Evolutionary conservation across 2,329 filamentous ascomycete genomes (phyloP).

Genomic region (Paecilomyces formosus): DNA sequence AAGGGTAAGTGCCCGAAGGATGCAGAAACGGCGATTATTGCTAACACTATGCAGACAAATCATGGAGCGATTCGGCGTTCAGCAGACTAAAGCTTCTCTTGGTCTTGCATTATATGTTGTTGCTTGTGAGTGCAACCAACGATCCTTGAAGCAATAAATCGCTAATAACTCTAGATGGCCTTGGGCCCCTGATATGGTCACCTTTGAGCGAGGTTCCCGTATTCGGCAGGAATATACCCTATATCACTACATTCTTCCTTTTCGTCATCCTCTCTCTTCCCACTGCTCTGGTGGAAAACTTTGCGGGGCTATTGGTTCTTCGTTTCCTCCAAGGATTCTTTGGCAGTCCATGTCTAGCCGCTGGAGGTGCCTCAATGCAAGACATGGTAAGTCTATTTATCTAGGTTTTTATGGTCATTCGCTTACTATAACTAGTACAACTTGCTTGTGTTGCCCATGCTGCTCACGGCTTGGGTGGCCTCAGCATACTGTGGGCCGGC

Average conservation of each 20-base stretch:
- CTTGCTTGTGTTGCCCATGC: conserved; percentile 49
- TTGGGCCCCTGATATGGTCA: conserved; percentile 59
- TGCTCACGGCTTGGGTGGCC: conserved; percentile 52
- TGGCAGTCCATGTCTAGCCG: conserved; percentile 57
- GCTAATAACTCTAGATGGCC: conserved; percentile 32
- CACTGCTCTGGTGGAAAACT: conserved; percentile 55
- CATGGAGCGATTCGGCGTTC: conserved; percentile 14
- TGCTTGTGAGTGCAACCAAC: conserved; percentile 6
- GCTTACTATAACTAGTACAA: conserved; percentile 30
- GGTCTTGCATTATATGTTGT: conserved; percentile 24
- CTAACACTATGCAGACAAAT: background rate
- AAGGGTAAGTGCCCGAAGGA: background rate
- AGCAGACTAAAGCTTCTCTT: conserved; percentile 18
- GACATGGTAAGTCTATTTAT: conserved; percentile 21
- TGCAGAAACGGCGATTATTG: background rate
- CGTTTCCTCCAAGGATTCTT: conserved; percentile 61
- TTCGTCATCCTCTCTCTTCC: conserved; percentile 63
- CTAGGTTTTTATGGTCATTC: background rate
- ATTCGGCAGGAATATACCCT: conserved; percentile 60
- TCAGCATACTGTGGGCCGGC: conserved; percentile 41
- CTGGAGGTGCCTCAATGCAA: conserved; percentile 39
- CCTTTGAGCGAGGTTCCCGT: conserved; percentile 59
- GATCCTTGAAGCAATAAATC: conserved; percentile 7
- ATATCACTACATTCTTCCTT: conserved; percentile 58
- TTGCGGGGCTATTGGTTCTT: conserved; percentile 55